Percentiles rank a stretch among this genome's conserved stretches.
phyloP scores from a whole-genome alignment of 2,329 filamentous ascomycete species.

The Elsinoe australis region DNA sequence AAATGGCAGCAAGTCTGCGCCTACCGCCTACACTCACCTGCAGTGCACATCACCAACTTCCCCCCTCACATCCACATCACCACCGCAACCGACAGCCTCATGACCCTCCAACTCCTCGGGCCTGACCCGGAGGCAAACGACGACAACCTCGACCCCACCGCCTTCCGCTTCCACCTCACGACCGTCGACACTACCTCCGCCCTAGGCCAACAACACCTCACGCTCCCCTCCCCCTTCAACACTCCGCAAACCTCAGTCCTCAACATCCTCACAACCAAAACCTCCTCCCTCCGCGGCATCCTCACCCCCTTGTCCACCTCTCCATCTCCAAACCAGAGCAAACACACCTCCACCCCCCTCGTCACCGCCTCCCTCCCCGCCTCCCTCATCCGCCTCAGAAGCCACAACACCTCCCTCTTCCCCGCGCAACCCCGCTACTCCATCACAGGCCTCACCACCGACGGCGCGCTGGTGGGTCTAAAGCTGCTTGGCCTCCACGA shows the following conservation, averaged over 20 bases:
- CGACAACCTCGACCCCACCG: not conserved
- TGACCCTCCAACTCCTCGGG: conserved; percentile 37
- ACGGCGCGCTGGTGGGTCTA: conserved; percentile 51
- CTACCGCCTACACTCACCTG: conserved; percentile 30
- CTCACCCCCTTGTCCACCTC: conserved; percentile 14
- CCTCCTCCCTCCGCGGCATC: conserved; percentile 26
- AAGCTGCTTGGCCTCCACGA: conserved; percentile 54
- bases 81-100: conserved; percentile 47
- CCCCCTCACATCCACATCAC: conserved; percentile 46
- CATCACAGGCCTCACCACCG: conserved; percentile 44
- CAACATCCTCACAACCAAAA: conserved; percentile 24
- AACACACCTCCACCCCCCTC: conserved; percentile 26
- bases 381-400: conserved; percentile 42
- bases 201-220: conserved; percentile 1
- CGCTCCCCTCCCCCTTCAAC: conserved; percentile 24
- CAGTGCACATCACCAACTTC: conserved; percentile 43
- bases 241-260: not conserved
- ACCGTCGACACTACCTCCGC: not conserved
- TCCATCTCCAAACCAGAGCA: not conserved
- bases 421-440: conserved; percentile 37
- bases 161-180: conserved; percentile 14
- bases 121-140: not conserved
- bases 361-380: conserved; percentile 38
- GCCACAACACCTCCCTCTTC: conserved; percentile 38
- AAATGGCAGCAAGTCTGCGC: conserved; percentile 28